Evolutionary conservation across 768 basidiomycete species (phyloP).

Genomic region (Melanogaster broomeanus): DNA sequence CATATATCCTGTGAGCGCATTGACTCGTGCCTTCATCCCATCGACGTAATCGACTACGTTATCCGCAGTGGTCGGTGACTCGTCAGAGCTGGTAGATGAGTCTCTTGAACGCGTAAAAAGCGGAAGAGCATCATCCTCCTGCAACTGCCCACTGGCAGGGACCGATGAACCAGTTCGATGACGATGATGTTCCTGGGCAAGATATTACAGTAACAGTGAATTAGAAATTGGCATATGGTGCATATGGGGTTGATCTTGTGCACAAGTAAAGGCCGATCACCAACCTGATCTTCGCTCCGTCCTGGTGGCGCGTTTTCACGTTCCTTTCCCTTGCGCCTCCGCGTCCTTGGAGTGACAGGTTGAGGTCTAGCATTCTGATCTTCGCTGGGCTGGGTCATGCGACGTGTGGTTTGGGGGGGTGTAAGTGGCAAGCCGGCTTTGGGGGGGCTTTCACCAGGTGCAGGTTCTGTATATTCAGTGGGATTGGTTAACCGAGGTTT

Average conservation of each 20-base stretch:
- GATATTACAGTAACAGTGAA: too few species aligned
- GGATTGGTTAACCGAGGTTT: conserved; percentile 16
- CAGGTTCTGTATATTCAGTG: neutral
- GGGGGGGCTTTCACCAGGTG: neutral
- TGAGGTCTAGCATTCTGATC: neutral
- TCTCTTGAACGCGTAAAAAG: conserved; percentile 16
- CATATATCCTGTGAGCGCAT: conserved; percentile 26
- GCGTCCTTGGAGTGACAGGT: conserved; percentile 2
- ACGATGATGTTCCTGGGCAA: conserved; percentile 2
- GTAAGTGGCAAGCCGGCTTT: conserved; percentile 16
- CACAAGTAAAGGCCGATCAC: conserved; percentile 5
- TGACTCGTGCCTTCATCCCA: conserved; percentile 23
- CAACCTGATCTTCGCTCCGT: conserved; percentile 11
- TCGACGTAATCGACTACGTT: conserved; percentile 26
- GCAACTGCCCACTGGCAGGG: neutral
- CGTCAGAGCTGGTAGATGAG: conserved; percentile 9
- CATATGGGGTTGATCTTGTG: neutral
- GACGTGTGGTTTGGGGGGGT: conserved; percentile 29
- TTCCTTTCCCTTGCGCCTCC: conserved; percentile 29
- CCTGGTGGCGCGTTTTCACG: conserved; percentile 10
- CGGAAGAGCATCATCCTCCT: conserved; percentile 19
- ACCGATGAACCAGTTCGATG: neutral
- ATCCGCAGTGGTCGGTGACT: conserved; percentile 26
- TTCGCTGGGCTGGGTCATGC: neutral
- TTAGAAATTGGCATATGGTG: neutral